Conservation (phyloP, 768 basidiomycete genomes). For the Lentinus brumalis region DNA sequence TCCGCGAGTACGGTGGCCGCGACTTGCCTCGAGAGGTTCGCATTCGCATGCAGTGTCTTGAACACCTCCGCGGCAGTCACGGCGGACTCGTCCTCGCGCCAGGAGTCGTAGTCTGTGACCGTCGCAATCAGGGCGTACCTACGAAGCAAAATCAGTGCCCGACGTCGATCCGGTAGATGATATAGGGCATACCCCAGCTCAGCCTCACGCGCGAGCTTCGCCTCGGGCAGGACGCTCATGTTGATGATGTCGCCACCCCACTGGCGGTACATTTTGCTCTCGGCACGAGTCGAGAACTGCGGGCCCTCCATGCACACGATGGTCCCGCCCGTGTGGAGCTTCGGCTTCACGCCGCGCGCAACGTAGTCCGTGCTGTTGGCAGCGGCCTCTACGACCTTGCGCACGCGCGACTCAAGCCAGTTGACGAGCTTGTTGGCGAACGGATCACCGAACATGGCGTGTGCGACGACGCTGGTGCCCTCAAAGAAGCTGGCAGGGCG, state of each 20-base stretch:
- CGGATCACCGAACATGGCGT: slow-evolving; percentile 93
- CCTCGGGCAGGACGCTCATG: slow-evolving; percentile 96
- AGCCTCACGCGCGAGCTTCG: slow-evolving; percentile 95
- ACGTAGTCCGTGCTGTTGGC: slow-evolving; percentile 5
- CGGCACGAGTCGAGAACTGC: slow-evolving; percentile 97
- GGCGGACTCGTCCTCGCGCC: slow-evolving; percentile 76
- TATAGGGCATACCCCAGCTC: slow-evolving; percentile 72
- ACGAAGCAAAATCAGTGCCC: not conserved
- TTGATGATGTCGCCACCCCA: slow-evolving; percentile 96
- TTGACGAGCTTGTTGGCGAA: slow-evolving; percentile 65
- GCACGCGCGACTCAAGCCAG: slow-evolving; percentile 69
- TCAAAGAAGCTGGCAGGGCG: slow-evolving; percentile 90
- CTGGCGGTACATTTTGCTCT: slow-evolving; percentile 89
- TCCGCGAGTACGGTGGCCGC: slow-evolving; percentile 70
- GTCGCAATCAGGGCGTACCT: slow-evolving; percentile 93
- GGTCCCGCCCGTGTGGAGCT: slow-evolving; percentile 79
- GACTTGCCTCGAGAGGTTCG: slow-evolving; percentile 80
- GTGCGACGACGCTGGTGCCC: slow-evolving; percentile 79
- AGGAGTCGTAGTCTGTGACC: slow-evolving; percentile 94
- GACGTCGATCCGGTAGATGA: not conserved
- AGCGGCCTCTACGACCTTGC: slow-evolving; percentile 54
- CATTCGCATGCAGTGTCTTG: slow-evolving; percentile 85
- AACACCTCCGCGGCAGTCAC: slow-evolving; percentile 93
- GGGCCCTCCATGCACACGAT: slow-evolving; percentile 98
- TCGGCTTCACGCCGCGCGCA: slow-evolving; percentile 54